phyloP scores from a whole-genome alignment of 768 basidiomycete species.

The Infundibulicybe gibba region DNA sequence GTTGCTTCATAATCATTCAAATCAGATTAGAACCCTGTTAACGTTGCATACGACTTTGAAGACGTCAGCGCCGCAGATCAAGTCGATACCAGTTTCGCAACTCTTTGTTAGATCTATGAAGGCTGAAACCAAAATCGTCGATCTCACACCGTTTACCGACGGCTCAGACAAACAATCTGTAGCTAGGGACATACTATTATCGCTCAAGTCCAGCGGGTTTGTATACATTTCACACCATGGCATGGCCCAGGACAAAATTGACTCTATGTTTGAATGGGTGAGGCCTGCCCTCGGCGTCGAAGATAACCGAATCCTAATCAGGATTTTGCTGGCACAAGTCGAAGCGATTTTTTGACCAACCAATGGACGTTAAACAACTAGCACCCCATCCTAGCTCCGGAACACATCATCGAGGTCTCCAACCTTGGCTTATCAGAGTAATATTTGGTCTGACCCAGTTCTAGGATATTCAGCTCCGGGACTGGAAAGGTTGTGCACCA shows the following conservation, averaged over 20 bases:
- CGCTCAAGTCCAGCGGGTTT: constrained; percentile 45
- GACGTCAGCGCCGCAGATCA: too few relatives aligned
- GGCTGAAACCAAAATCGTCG: constrained; percentile 23
- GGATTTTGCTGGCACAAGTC: constrained; percentile 21
- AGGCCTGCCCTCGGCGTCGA: background rate
- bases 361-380: constrained; percentile 33
- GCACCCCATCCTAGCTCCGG: constrained; percentile 44
- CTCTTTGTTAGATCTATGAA: too few relatives aligned
- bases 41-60: too few relatives aligned
- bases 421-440: constrained; percentile 11
- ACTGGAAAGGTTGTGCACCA: constrained; percentile 35
- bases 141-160: constrained; percentile 40
- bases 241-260: constrained; percentile 29
- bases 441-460: constrained; percentile 10
- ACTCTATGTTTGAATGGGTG: constrained; percentile 41
- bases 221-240: constrained; percentile 44
- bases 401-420: constrained; percentile 38
- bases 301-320: background rate
- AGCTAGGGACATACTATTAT: constrained; percentile 36
- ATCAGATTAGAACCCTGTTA: too few relatives aligned
- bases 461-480: constrained; percentile 36
- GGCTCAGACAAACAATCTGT: constrained; percentile 33
- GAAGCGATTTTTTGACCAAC: constrained; percentile 31
- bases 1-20: too few relatives aligned
- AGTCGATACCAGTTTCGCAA: too few relatives aligned